phyloP scores from a whole-genome alignment of 305 asterid species.

The Plantago lanceolata region DNA sequence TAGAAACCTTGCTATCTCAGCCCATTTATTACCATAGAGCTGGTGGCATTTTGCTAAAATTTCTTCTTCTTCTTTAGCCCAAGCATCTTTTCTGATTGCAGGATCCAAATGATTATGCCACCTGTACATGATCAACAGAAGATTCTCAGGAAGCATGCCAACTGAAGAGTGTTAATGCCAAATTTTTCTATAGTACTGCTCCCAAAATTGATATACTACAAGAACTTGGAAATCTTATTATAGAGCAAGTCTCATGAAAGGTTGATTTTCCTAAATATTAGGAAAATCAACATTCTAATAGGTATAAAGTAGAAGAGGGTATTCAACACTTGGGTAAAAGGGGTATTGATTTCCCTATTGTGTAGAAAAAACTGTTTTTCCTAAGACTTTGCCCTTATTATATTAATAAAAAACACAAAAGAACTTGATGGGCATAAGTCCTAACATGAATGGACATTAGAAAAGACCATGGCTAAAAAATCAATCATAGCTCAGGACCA shows the following conservation, averaged over 20 bases:
- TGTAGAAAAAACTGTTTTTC: too few relatives aligned
- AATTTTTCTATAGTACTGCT: background rate
- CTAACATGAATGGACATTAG: background rate
- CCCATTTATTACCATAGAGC: conserved; percentile 73
- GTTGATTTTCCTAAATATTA: too few relatives aligned
- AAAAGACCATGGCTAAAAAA: background rate
- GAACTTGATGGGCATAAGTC: too few relatives aligned
- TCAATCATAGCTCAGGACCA: background rate
- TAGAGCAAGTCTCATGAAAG: too few relatives aligned
- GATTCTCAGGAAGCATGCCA: conserved; percentile 12
- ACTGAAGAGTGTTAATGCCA: background rate
- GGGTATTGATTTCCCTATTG: too few relatives aligned
- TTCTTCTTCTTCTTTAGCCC: conserved; percentile 65
- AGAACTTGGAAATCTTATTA: too few relatives aligned
- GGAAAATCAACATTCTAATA: too few relatives aligned
- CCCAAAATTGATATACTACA: too few relatives aligned
- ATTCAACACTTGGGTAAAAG: too few relatives aligned
- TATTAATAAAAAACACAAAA: too few relatives aligned
- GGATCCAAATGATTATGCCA: conserved; percentile 91
- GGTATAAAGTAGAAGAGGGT: too few relatives aligned
- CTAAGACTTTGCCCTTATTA: too few relatives aligned
- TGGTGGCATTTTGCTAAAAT: conserved; percentile 48
- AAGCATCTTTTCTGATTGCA: conserved; percentile 59
- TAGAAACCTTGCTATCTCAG: conserved; percentile 67
- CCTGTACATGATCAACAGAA: conserved; percentile 36